Evolutionary conservation across 306 rosid genomes (phyloP).

Genomic region (Lathyrus sativus): DNA sequence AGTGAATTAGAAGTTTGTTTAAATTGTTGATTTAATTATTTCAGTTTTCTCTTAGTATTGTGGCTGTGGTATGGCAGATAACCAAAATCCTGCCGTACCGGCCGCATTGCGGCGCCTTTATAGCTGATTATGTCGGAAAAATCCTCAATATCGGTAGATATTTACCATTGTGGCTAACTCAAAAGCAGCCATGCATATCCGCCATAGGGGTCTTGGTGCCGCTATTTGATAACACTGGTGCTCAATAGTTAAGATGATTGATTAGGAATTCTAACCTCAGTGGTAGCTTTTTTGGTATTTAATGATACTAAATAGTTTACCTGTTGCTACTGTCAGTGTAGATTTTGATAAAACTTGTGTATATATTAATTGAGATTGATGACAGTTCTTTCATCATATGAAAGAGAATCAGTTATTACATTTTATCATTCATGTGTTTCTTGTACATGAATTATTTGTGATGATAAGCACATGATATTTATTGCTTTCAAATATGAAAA

Average conservation of each 20-base stretch:
- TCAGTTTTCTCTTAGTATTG: background rate
- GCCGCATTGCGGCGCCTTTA: too few relatives aligned
- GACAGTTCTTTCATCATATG: conserved; percentile 1
- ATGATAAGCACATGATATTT: background rate
- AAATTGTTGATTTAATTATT: background rate
- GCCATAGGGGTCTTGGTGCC: too few relatives aligned
- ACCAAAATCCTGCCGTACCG: too few relatives aligned
- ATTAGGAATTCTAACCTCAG: background rate
- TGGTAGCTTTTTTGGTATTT: background rate
- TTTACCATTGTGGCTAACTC: too few relatives aligned
- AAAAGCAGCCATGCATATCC: too few relatives aligned
- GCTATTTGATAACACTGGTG: too few relatives aligned
- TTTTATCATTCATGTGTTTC: conserved; percentile 5
- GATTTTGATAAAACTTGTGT: background rate
- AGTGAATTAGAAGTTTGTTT: background rate
- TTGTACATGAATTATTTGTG: background rate
- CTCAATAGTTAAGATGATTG: background rate
- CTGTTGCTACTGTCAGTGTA: conserved; percentile 2
- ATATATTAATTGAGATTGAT: background rate
- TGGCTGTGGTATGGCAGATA: background rate
- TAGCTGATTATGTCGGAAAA: too few relatives aligned
- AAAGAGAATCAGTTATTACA: background rate
- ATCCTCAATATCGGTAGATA: too few relatives aligned
- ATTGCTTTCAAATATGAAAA: background rate
- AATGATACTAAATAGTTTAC: background rate